These are phyloP conservation scores for Amaranthus tricolor DNA, from an alignment of 179 eudicot genomes.

Conservation along the genomic window DNA sequence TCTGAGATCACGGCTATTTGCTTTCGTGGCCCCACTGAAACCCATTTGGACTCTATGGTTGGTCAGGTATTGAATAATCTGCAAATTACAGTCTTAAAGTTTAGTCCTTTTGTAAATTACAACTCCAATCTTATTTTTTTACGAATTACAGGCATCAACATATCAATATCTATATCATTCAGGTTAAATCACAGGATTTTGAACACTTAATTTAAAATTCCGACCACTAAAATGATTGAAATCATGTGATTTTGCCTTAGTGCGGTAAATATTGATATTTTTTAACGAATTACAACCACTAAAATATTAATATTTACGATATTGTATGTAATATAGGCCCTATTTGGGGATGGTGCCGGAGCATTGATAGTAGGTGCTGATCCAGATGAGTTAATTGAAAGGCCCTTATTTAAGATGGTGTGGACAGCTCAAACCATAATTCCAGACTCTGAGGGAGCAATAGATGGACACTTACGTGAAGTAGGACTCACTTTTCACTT, in stretches of 20 bases:
- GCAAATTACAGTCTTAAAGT: no score
- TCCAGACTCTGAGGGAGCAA: slow-evolving; percentile 33
- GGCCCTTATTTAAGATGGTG: slow-evolving; percentile 19
- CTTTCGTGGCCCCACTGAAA: slow-evolving; percentile 27
- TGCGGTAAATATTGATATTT: no score
- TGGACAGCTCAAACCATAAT: slow-evolving; percentile 29
- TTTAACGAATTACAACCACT: no score
- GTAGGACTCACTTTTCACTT: slow-evolving; percentile 30
- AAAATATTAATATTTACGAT: no score
- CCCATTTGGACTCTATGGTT: slow-evolving; percentile 30
- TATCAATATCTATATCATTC: no score
- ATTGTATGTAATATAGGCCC: neutral
- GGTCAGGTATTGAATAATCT: slow-evolving; percentile 1
- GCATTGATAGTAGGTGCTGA: slow-evolving; percentile 26
- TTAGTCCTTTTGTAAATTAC: no score
- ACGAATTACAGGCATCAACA: no score
- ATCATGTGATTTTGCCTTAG: no score
- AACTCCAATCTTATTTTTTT: no score
- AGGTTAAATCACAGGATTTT: no score
- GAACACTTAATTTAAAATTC: no score
- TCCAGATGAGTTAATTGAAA: slow-evolving; percentile 15
- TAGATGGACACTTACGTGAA: slow-evolving; percentile 28
- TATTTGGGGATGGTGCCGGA: slow-evolving; percentile 32
- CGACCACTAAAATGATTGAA: no score
- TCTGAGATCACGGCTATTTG: slow-evolving; percentile 30